Conservation (phyloP, 805 yeast species). For the Metschnikowia corniflorae region DNA sequence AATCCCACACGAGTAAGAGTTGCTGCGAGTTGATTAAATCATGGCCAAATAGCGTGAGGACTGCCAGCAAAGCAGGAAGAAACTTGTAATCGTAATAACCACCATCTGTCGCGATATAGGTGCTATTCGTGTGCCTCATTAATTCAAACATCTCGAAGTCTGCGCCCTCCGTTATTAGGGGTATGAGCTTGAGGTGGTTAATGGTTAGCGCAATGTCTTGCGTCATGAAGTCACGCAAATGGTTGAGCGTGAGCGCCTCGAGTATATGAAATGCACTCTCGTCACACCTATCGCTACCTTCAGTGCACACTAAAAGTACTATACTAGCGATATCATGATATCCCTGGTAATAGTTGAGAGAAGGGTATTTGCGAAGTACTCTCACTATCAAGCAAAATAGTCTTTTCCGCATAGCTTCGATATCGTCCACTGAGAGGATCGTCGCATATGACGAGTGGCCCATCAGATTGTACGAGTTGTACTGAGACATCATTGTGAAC, state of each 20-base stretch:
- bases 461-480: slow-evolving; percentile 20
- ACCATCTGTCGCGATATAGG: slow-evolving; percentile 24
- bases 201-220: slow-evolving; percentile 63
- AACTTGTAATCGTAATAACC: slow-evolving; percentile 33
- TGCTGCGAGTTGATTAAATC: slow-evolving; percentile 50
- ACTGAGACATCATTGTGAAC: slow-evolving; percentile 42
- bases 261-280: slow-evolving; percentile 44
- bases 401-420: slow-evolving; percentile 35
- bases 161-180: slow-evolving; percentile 48
- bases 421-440: slow-evolving; percentile 30
- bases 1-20: slow-evolving; percentile 65
- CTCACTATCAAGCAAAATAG: slow-evolving; percentile 45
- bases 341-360: slow-evolving; percentile 82
- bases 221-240: slow-evolving; percentile 84
- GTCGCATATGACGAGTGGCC: slow-evolving; percentile 29
- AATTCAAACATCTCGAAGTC: slow-evolving; percentile 46
- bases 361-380: slow-evolving; percentile 59
- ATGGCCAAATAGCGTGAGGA: slow-evolving; percentile 78
- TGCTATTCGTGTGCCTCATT: slow-evolving; percentile 36
- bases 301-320: slow-evolving; percentile 50
- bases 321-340: slow-evolving; percentile 82
- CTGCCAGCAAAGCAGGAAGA: slow-evolving; percentile 65
- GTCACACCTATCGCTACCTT: slow-evolving; percentile 16
- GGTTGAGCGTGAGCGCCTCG: slow-evolving; percentile 53
- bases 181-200: slow-evolving; percentile 62